A percentile compares a stretch with the other conserved stretches of the same genome.
Evolutionary conservation across 495 filamentous ascomycete species (phyloP).

Genomic region (Lasiosphaeria ovina): DNA sequence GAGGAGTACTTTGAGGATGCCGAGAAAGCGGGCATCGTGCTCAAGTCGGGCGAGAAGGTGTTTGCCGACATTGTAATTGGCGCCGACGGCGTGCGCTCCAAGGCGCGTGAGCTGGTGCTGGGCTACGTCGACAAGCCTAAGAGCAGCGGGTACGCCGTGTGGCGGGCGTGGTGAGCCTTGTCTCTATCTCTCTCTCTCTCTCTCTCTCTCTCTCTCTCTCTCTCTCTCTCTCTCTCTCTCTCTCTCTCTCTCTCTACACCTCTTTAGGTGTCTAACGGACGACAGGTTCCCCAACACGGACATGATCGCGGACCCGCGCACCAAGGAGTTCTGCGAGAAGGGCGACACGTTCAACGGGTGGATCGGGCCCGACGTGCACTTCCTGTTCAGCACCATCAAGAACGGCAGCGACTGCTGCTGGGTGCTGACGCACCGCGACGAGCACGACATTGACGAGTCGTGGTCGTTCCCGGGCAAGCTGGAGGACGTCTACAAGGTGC

Average conservation of each 20-base stretch:
- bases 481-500: conserved; percentile 56
- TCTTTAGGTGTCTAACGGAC: background rate
- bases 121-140: conserved; percentile 61
- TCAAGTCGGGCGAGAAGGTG: conserved; percentile 52
- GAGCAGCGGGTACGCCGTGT: conserved; percentile 58
- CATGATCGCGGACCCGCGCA: conserved; percentile 58
- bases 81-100: conserved; percentile 59
- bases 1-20: conserved; percentile 57
- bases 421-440: conserved; percentile 61
- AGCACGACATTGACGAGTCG: conserved; percentile 59
- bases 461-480: conserved; percentile 60
- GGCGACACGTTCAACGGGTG: conserved; percentile 62
- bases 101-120: conserved; percentile 56
- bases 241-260: background rate
- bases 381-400: conserved; percentile 60
- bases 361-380: conserved; percentile 60
- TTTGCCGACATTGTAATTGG: conserved; percentile 56
- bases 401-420: conserved; percentile 62
- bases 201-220: background rate
- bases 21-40: conserved; percentile 50
- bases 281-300: conserved; percentile 56
- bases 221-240: background rate
- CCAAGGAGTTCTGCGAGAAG: conserved; percentile 57
- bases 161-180: conserved; percentile 52
- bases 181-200: conserved; percentile 4